phyloP scores from a whole-genome alignment of 257 asterid genomes.

The Lycium ferocissimum region DNA sequence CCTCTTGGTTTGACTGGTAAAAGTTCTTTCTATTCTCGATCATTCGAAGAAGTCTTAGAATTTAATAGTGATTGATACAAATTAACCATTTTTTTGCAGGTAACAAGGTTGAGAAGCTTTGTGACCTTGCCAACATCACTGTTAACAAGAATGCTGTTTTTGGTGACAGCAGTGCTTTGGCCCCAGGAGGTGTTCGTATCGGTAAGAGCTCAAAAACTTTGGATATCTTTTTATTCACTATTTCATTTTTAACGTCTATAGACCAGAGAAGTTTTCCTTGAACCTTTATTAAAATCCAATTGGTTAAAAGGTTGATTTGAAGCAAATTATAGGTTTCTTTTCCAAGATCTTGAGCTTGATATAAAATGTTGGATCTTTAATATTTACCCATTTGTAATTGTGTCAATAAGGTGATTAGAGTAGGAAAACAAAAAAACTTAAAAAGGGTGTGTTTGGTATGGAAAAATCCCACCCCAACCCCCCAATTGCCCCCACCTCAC shows the following conservation, averaged over 20 bases:
- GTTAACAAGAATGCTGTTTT: constrained; percentile 98
- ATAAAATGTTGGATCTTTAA: not conserved
- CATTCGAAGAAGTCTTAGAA: not conserved
- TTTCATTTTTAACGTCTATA: not conserved
- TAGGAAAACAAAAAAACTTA: too few species aligned
- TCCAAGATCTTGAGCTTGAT: not conserved
- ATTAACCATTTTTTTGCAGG: constrained; percentile 50
- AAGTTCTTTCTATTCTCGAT: not conserved
- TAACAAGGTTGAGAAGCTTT: constrained; percentile 95
- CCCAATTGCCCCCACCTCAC: too few species aligned
- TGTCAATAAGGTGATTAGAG: too few species aligned
- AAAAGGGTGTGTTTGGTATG: too few species aligned
- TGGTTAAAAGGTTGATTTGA: not conserved
- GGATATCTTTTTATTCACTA: not conserved
- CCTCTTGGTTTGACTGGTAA: constrained; percentile 98
- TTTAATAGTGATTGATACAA: not conserved
- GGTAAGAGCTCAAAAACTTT: constrained; percentile 54
- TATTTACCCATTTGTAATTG: too few species aligned
- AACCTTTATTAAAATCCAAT: not conserved
- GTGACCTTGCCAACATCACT: constrained; percentile 93
- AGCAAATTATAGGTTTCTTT: not conserved
- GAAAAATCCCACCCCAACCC: too few species aligned
- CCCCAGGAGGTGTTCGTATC: constrained; percentile 99
- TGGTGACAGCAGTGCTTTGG: constrained; percentile 99
- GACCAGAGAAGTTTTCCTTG: not conserved